phyloP scores from a whole-genome alignment of 2,329 filamentous ascomycete genomes.

The Botrytis sinoallii region DNA sequence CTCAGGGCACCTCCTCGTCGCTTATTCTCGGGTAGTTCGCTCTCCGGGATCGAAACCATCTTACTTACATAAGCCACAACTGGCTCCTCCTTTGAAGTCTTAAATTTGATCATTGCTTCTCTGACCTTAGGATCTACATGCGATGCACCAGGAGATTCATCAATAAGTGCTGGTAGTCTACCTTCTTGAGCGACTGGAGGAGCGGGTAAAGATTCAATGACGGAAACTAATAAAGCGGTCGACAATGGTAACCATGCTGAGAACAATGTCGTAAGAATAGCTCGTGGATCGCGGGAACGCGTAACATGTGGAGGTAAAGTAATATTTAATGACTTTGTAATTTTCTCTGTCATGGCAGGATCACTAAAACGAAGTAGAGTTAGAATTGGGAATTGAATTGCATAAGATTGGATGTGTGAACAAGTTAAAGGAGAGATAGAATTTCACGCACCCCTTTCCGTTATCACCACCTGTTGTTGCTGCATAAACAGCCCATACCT shows the following conservation, averaged over 20 bases:
- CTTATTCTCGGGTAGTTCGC: conserved; percentile 85
- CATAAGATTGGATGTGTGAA: conserved; percentile 29
- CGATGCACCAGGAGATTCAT: conserved; percentile 72
- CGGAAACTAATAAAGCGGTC: conserved; percentile 86
- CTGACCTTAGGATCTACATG: conserved; percentile 67
- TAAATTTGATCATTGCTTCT: conserved; percentile 80
- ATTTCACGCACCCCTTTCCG: conserved; percentile 68
- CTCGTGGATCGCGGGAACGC: conserved; percentile 77
- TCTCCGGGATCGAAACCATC: conserved; percentile 93
- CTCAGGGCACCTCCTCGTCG: conserved; percentile 68
- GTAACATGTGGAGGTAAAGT: conserved; percentile 80
- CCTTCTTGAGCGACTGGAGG: conserved; percentile 76
- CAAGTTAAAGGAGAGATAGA: conserved; percentile 38
- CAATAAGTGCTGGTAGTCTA: conserved; percentile 74
- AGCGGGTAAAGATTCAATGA: conserved; percentile 87
- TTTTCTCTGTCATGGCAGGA: conserved; percentile 80
- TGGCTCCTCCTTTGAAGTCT: conserved; percentile 65
- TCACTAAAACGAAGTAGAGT: conserved; percentile 54
- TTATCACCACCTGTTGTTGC: conserved; percentile 80
- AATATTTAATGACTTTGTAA: conserved; percentile 85
- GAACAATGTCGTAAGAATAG: conserved; percentile 83
- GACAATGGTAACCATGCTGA: conserved; percentile 88
- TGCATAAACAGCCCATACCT: conserved; percentile 93
- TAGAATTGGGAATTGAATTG: conserved; percentile 25
- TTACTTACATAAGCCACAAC: conserved; percentile 96